Conservation (phyloP, 2,329 filamentous ascomycete genomes). For the Cladosporium sp. region DNA sequence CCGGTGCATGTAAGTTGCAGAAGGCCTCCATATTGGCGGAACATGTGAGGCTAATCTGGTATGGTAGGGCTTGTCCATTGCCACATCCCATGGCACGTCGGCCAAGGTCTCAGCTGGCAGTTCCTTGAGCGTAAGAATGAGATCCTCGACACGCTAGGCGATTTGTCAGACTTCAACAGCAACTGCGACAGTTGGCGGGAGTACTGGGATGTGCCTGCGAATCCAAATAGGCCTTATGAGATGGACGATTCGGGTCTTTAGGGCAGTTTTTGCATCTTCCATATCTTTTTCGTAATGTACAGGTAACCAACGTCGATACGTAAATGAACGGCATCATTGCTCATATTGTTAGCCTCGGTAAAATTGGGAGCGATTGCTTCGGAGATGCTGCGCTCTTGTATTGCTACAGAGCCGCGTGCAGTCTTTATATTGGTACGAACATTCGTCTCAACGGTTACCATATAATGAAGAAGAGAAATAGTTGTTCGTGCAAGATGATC, state of each 20-base stretch:
- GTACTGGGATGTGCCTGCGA: constrained; percentile 9
- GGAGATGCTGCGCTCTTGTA: too few species aligned
- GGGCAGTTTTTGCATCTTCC: background rate
- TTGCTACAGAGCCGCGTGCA: too few species aligned
- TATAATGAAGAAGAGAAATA: too few species aligned
- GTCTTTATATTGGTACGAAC: too few species aligned
- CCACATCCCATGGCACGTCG: constrained; percentile 55
- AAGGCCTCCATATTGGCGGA: background rate
- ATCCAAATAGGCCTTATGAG: constrained; percentile 7
- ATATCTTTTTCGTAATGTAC: background rate
- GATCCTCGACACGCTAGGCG: constrained; percentile 10
- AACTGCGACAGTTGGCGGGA: constrained; percentile 10
- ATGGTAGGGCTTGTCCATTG: background rate
- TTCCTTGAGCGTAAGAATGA: constrained; percentile 39
- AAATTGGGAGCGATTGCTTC: too few species aligned
- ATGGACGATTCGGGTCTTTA: constrained; percentile 15
- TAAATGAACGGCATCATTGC: too few species aligned
- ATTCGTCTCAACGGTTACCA: too few species aligned
- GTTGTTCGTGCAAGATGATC: too few species aligned
- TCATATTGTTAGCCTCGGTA: too few species aligned
- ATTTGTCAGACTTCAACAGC: background rate
- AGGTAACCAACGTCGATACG: too few species aligned
- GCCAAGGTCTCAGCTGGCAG: constrained; percentile 52
- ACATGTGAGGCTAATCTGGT: background rate
- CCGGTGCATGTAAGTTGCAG: constrained; percentile 20